Conservation (phyloP, 106 monocot genomes). For the Acorus calamus region DNA sequence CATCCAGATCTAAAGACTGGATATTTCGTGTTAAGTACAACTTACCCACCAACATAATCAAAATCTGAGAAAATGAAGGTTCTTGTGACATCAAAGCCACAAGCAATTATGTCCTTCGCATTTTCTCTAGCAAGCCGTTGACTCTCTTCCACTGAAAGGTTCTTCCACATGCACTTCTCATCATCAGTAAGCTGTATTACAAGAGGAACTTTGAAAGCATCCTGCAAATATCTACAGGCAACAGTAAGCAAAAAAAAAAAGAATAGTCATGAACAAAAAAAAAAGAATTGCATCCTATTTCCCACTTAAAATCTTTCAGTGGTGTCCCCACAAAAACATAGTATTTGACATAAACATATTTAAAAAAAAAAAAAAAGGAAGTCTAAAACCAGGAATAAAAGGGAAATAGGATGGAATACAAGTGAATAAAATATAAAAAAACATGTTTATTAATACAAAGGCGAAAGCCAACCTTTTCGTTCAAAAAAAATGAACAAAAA, state of each 20-base stretch:
- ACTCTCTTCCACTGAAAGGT: conserved; percentile 74
- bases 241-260: neutral
- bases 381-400: too few relatives aligned
- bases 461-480: too few relatives aligned
- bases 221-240: conserved; percentile 84
- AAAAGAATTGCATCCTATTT: neutral
- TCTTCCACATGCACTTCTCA: conserved; percentile 98
- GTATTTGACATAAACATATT: too few relatives aligned
- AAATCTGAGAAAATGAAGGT: conserved; percentile 98
- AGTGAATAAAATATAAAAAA: too few relatives aligned
- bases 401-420: too few relatives aligned
- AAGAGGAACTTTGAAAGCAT: conserved; percentile 95
- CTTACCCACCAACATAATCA: conserved; percentile 93
- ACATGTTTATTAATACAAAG: too few relatives aligned
- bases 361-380: too few relatives aligned
- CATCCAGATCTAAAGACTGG: too few relatives aligned
- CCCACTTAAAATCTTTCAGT: too few relatives aligned
- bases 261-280: neutral
- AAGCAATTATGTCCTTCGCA: conserved; percentile 97
- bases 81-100: conserved; percentile 88
- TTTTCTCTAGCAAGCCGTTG: conserved; percentile 93
- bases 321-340: too few relatives aligned
- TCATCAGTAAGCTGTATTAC: conserved; percentile 98
- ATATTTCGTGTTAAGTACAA: neutral
- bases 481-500: too few relatives aligned